A percentile compares a stretch with the other conserved stretches of the same genome.
These are phyloP conservation scores for Rosa persica DNA, from an alignment of 306 rosid species.

Conservation along the genomic window DNA sequence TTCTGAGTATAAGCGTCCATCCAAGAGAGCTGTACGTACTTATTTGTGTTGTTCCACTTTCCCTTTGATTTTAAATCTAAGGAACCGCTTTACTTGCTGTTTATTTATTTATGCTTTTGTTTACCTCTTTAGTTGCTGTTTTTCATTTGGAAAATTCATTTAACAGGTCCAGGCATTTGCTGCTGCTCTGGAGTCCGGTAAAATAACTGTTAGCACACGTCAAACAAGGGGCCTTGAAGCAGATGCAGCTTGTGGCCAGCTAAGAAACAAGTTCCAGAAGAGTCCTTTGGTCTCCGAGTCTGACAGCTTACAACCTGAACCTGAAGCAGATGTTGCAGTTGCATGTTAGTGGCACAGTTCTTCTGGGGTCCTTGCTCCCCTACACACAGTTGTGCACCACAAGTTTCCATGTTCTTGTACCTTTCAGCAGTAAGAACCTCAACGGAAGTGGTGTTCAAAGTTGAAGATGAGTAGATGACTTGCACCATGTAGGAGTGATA, in stretches of 20 bases:
- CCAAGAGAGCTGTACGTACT: slow-evolving; percentile 71
- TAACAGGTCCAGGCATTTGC: slow-evolving; percentile 73
- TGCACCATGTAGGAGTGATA: not conserved
- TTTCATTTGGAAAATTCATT: slow-evolving; percentile 14
- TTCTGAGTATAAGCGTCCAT: slow-evolving; percentile 83
- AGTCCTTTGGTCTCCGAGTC: slow-evolving; percentile 59
- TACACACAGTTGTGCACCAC: slow-evolving; percentile 1
- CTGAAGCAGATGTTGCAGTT: slow-evolving; percentile 55
- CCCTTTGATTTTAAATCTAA: not conserved
- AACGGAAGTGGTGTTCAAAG: slow-evolving; percentile 18
- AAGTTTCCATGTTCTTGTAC: slow-evolving; percentile 13
- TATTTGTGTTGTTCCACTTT: not conserved
- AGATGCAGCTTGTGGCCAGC: slow-evolving; percentile 98
- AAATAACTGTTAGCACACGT: slow-evolving; percentile 72
- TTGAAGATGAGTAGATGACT: not conserved
- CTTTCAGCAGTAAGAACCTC: slow-evolving; percentile 21
- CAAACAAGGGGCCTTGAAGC: slow-evolving; percentile 97
- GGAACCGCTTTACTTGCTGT: slow-evolving; percentile 13
- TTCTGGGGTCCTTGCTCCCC: slow-evolving; percentile 19
- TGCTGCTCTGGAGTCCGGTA: slow-evolving; percentile 66
- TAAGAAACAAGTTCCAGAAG: slow-evolving; percentile 83
- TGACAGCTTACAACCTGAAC: slow-evolving; percentile 35
- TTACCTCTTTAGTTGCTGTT: not conserved
- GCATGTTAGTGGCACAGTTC: slow-evolving; percentile 44
- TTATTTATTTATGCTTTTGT: not conserved